These are phyloP conservation scores for Fraxinus baroniana DNA, from an alignment of 305 asterid species.

Conservation along the genomic window DNA sequence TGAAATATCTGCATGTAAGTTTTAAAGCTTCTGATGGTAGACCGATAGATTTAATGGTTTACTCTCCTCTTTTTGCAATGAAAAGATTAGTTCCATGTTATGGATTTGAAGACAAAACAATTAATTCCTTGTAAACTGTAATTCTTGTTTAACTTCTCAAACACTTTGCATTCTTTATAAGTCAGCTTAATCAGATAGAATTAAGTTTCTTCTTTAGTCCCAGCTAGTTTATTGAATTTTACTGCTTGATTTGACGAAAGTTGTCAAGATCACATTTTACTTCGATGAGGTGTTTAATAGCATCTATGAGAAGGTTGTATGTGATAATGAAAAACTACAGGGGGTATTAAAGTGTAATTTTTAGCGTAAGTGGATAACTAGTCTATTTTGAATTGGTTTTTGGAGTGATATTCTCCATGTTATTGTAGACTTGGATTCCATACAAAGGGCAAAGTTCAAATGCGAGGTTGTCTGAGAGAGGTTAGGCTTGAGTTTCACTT, in stretches of 20 bases:
- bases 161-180: not conserved
- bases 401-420: constrained; percentile 11
- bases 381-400: constrained; percentile 3
- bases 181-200: constrained; percentile 4
- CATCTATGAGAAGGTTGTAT: not conserved
- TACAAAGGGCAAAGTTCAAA: constrained; percentile 88
- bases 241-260: constrained; percentile 9
- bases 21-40: not conserved
- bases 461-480: constrained; percentile 84
- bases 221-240: not conserved
- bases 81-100: constrained; percentile 15
- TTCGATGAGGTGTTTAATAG: not conserved
- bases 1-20: not conserved
- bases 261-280: constrained; percentile 12
- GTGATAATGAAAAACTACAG: constrained; percentile 5
- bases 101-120: constrained; percentile 16
- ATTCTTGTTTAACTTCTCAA: not conserved
- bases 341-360: not conserved
- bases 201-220: not conserved
- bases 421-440: constrained; percentile 89
- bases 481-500: constrained; percentile 34
- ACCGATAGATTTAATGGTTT: not conserved
- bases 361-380: not conserved
- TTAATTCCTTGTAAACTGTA: not conserved
- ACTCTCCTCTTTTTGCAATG: not conserved